Evolutionary conservation across 192 early-diverging fungal species (phyloP).

Genomic region (Backusella morwellensis): DNA sequence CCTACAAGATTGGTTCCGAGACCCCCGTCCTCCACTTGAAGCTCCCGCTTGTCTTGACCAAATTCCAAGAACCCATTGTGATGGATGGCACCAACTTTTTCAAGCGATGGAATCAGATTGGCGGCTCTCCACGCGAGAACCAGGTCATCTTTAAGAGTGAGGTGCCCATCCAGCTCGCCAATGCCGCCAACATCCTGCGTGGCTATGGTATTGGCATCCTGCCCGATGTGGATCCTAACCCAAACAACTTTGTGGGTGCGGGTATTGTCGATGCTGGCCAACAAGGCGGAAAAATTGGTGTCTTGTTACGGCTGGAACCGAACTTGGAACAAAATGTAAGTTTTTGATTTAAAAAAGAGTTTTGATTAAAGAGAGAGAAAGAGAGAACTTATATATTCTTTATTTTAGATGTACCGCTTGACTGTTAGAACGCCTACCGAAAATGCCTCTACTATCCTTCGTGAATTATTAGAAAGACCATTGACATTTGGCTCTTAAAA

Average conservation of each 20-base stretch:
- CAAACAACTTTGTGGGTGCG: constrained; percentile 86
- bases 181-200: constrained; percentile 55
- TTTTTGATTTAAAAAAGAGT: neutral
- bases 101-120: constrained; percentile 93
- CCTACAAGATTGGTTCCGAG: constrained; percentile 59
- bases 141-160: constrained; percentile 66
- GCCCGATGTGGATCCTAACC: constrained; percentile 84
- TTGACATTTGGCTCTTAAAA: constrained; percentile 24
- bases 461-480: constrained; percentile 39
- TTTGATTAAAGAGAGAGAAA: neutral
- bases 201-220: constrained; percentile 76
- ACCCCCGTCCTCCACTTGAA: constrained; percentile 55
- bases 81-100: constrained; percentile 83
- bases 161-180: constrained; percentile 47
- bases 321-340: constrained; percentile 79
- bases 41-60: constrained; percentile 77
- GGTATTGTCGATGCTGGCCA: constrained; percentile 77
- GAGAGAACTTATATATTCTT: neutral
- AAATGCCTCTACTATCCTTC: constrained; percentile 57
- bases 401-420: constrained; percentile 75
- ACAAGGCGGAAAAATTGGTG: constrained; percentile 81
- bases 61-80: constrained; percentile 85
- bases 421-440: constrained; percentile 91
- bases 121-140: constrained; percentile 78
- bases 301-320: constrained; percentile 86